phyloP scores from a whole-genome alignment of 2,329 filamentous ascomycete species.

The Diaporthe sp. region DNA sequence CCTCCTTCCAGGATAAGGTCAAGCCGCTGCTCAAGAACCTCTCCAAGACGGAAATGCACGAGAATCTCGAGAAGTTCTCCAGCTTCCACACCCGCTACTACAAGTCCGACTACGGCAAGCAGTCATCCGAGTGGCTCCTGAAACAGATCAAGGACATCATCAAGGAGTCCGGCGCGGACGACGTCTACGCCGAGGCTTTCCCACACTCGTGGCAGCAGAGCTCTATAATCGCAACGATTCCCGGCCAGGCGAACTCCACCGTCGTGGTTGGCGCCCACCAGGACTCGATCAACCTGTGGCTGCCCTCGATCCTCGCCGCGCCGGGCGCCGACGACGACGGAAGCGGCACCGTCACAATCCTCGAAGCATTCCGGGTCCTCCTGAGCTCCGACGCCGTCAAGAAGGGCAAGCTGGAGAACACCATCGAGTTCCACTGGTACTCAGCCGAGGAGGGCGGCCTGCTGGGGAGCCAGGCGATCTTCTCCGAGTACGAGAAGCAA shows the following conservation, averaged over 20 bases:
- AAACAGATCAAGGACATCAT: conserved; percentile 73
- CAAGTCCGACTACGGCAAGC: conserved; percentile 70
- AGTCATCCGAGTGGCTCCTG: conserved; percentile 81
- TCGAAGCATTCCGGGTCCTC: conserved; percentile 80
- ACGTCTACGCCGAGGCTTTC: conserved; percentile 64
- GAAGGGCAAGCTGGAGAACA: conserved; percentile 74
- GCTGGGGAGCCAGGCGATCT: conserved; percentile 72
- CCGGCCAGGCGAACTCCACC: conserved; percentile 74
- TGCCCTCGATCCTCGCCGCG: conserved; percentile 75
- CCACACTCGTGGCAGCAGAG: conserved; percentile 78
- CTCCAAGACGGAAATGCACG: conserved; percentile 72
- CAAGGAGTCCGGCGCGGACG: conserved; percentile 66
- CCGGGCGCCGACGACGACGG: conserved; percentile 84
- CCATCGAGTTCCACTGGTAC: conserved; percentile 76
- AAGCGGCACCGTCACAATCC: conserved; percentile 80
- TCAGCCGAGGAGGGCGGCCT: conserved; percentile 76
- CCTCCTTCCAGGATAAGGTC: conserved; percentile 67
- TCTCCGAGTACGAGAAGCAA: conserved; percentile 48
- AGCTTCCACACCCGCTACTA: conserved; percentile 77
- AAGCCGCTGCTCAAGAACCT: conserved; percentile 67
- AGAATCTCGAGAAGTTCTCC: conserved; percentile 73
- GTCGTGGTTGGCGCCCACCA: conserved; percentile 83
- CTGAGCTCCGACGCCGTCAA: conserved; percentile 71
- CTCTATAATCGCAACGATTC: conserved; percentile 84
- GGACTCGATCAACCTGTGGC: conserved; percentile 82